These are phyloP conservation scores for Seiridium cupressi DNA, from an alignment of 2,329 filamentous ascomycete genomes.

Conservation along the genomic window DNA sequence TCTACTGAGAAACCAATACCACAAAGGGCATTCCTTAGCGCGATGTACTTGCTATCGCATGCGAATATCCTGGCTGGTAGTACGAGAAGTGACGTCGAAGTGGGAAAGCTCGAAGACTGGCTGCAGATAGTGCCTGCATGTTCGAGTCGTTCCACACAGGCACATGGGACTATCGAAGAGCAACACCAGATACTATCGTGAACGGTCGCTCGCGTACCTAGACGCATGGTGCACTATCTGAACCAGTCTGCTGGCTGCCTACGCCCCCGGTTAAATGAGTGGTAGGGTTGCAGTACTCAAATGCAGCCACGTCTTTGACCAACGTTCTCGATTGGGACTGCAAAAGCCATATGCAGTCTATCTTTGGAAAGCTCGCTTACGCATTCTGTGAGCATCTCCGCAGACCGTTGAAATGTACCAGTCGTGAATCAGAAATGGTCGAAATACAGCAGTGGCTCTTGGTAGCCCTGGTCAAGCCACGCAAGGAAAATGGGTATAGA, in stretches of 20 bases:
- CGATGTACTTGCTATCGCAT: too few species aligned
- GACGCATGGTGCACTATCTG: not conserved
- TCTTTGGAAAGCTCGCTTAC: not conserved
- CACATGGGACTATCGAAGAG: constrained; percentile 2
- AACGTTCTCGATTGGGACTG: not conserved
- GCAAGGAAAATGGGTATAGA: not conserved
- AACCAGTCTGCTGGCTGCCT: not conserved
- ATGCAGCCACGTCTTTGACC: not conserved
- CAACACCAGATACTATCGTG: not conserved
- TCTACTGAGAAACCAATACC: too few species aligned
- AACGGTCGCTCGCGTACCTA: not conserved
- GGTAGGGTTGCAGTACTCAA: not conserved
- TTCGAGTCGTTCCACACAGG: not conserved
- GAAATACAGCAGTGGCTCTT: not conserved
- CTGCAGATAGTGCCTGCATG: not conserved
- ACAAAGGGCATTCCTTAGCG: too few species aligned
- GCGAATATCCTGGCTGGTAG: too few species aligned
- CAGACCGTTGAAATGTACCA: not conserved
- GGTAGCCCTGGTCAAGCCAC: not conserved
- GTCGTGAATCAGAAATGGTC: not conserved
- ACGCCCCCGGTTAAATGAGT: not conserved
- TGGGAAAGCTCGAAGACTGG: not conserved
- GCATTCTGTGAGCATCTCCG: not conserved
- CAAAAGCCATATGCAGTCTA: not conserved
- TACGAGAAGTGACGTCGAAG: not conserved